Evolutionary conservation across 139 green algal species (phyloP).

Genomic region (Chlorella sorokiniana): DNA sequence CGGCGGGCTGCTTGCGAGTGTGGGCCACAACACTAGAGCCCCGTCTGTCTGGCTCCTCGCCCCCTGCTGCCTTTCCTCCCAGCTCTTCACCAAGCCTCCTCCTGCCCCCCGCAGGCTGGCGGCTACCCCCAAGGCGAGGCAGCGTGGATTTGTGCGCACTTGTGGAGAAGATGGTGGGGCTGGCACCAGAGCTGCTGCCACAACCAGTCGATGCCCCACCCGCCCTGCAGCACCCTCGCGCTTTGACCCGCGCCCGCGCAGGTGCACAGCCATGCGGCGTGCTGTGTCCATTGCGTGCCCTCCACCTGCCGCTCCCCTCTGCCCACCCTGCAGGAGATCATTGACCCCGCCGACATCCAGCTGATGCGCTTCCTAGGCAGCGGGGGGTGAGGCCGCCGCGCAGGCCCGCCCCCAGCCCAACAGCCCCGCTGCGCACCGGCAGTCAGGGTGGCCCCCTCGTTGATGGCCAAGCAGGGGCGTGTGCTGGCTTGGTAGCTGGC

Average conservation of each 20-base stretch:
- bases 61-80: background rate
- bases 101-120: background rate
- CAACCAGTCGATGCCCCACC: no score
- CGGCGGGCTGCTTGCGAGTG: no score
- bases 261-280: no score
- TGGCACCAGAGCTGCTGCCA: no score
- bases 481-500: background rate
- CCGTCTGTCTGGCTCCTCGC: background rate
- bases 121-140: background rate
- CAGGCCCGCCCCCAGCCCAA: background rate
- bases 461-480: background rate
- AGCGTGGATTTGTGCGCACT: conserved; percentile 47
- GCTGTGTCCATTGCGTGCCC: no score
- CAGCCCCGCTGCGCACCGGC: background rate
- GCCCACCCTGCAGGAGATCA: conserved; percentile 41
- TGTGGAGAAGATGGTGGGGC: conserved; percentile 62
- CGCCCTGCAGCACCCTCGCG: no score
- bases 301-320: no score
- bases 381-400: background rate
- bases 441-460: background rate
- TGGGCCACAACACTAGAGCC: no score
- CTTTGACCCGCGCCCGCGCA: no score
- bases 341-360: conserved; percentile 60
- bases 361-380: conserved; percentile 72
- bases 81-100: background rate